phyloP scores from a whole-genome alignment of 2,329 filamentous ascomycete genomes.

The Pseudogymnoascus sp. region DNA sequence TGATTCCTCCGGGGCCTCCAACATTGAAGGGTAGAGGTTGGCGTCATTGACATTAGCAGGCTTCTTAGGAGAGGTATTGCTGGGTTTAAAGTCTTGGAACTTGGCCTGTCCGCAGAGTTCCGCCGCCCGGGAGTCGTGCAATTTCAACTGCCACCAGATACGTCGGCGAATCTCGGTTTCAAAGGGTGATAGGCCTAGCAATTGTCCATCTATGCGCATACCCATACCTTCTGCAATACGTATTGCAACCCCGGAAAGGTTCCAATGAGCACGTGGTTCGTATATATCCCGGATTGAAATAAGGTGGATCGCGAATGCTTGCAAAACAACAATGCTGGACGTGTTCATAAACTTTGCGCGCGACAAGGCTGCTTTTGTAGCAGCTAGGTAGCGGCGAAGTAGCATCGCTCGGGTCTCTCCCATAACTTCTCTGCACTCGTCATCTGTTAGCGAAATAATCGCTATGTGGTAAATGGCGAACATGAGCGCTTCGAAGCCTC shows the following conservation, averaged over 20 bases:
- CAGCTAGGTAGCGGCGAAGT: constrained; percentile 30
- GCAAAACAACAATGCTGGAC: constrained; percentile 49
- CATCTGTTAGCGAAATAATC: constrained; percentile 50
- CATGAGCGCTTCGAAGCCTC: constrained; percentile 56
- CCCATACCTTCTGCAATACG: constrained; percentile 62
- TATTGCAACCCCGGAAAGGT: constrained; percentile 51
- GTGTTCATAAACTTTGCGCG: constrained; percentile 50
- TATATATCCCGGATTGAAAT: constrained; percentile 29
- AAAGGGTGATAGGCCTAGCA: constrained; percentile 49
- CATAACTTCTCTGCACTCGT: constrained; percentile 33
- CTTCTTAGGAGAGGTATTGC: constrained; percentile 31
- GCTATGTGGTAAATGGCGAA: constrained; percentile 56
- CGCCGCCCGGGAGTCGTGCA: constrained; percentile 23
- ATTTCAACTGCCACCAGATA: constrained; percentile 54
- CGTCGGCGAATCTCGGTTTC: constrained; percentile 60
- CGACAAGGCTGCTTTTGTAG: constrained; percentile 39
- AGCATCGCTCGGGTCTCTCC: constrained; percentile 17
- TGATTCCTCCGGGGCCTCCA: constrained; percentile 41
- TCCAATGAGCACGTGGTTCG: constrained; percentile 52
- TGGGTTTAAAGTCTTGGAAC: constrained; percentile 18
- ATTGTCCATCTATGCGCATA: constrained; percentile 53
- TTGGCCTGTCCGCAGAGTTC: constrained; percentile 22
- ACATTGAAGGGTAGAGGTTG: constrained; percentile 47
- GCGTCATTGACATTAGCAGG: constrained; percentile 54
- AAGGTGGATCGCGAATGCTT: constrained; percentile 50